Evolutionary conservation across 208 protist genomes (phyloP), one percentile per base, ranked within the genome.

Genomic region (Acanthamoeba healyi): DNA sequence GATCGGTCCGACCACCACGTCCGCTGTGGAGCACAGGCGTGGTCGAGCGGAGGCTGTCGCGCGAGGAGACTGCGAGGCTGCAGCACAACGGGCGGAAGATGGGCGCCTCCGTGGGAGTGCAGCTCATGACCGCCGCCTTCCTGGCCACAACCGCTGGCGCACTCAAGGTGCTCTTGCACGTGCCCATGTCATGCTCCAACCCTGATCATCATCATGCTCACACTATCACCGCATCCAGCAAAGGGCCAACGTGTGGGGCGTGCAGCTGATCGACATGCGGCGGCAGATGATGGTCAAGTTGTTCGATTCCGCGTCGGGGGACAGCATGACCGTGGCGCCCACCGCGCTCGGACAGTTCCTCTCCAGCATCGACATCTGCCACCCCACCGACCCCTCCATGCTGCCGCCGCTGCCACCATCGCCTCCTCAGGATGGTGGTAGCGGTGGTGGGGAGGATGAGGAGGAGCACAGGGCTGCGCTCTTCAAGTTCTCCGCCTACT

Each of bases 171-270:
- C 34, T n/a, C 36, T 15, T 9, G 15, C 29, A 22, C 22, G 22
- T 24, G 0, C 67, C 38, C n/a, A n/a, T n/a, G n/a, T n/a, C n/a
- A n/a, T n/a, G n/a, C n/a, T n/a, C 15, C 15, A 5, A 34, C 58
- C 58, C n/a, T 67, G 15, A 22, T 46, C 34, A 0, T 46, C 0
- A 5, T 3, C 54, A 4, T 0, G 17, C 9, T 19, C 6, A 5
- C 7, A 10, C 36, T 15, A 36, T 40, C n/a, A 17, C 12, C 4
- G 36, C 36, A 17, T 12, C 5, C 67, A 77, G 67, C 32, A 19
- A 34, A 77, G 67, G 67, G 67, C 67, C 7, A 77, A 77, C 67
- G 67, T 77, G 17, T 77, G 67, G 67, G 67, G 67, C 67, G 38
- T 77, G 36, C 32, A 46, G 36, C 0, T 77, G 34, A 34, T 77